Evolutionary conservation across 768 basidiomycete genomes (phyloP), one percentile per base, ranked within the genome.

Genomic region (Calocybe indica): DNA sequence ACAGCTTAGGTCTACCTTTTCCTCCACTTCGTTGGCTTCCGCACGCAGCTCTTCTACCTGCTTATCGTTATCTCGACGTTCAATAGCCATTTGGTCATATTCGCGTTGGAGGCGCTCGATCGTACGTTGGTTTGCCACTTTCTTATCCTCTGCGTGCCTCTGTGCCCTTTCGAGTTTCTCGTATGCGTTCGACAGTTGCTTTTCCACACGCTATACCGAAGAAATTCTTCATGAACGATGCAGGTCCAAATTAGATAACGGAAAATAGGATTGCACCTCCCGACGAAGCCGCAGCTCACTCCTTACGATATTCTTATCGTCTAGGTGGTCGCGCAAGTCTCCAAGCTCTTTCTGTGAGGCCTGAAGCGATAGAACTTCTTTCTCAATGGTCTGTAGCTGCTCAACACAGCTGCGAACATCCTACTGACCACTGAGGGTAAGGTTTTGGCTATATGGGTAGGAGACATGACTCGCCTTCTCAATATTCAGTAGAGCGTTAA

Each of bases 151-250:
- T 5, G 84, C 83, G 52, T 88, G 85, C 51, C 78, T 75, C 58
- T 88, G 83, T 0, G 87, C 85, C 28, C 88, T 79, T 47, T 85
- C 81, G 7, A 92, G 75, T 63, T 91, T 92, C 55, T 90, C 86
- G 39, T 80, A 75, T 5, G 92, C 92, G 61, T 93, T 92, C 6
- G 72, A 66, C 8, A 90, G 70, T 60, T 94, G 92, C 50, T 85
- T 83, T 52, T 78, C 71, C n/a, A 88, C 80, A 43, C 91, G 88
- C 88, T 95, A 50, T 10, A 33, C 37, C 10, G 13, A 41, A 34
- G 22, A 22, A 22, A 4, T 22, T 22, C 22, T 22, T 22, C 22
- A 39, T 35, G n/a, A 42, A 37, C 1, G 30, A 11, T 42, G 36
- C n/a, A 36, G 13, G 52, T 38, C 47, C 46, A 29, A 34, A 42